A percentile compares a stretch with the other conserved stretches of the same genome.
Evolutionary conservation across 345 rosid genomes (phyloP).

Genomic region (Melaleuca quinquenervia): DNA sequence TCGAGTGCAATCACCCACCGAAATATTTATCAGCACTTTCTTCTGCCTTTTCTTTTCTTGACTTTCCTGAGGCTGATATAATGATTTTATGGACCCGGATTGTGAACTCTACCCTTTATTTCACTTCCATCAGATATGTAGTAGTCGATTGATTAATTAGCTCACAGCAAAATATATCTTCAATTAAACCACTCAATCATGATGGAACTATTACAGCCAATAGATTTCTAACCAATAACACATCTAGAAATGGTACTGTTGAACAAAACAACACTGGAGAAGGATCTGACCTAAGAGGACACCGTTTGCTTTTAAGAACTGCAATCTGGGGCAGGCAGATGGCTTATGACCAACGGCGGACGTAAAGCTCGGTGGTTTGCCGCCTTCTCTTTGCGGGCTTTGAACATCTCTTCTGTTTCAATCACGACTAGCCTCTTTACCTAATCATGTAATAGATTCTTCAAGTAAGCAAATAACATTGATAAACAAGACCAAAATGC

Average conservation of each 20-base stretch:
- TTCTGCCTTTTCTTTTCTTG: background rate
- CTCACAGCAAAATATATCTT: background rate
- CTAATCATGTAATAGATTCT: constrained; percentile 2
- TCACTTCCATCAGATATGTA: background rate
- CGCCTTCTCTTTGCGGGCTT: constrained; percentile 25
- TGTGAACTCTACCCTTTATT: background rate
- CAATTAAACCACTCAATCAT: background rate
- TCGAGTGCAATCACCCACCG: background rate
- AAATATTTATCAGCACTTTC: background rate
- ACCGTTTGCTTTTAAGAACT: background rate
- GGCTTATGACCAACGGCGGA: constrained; percentile 23
- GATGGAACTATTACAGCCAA: background rate
- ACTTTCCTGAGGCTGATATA: background rate
- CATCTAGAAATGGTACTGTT: background rate
- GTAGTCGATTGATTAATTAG: background rate
- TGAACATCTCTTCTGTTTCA: constrained; percentile 41
- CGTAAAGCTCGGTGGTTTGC: constrained; percentile 21
- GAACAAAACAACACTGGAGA: background rate
- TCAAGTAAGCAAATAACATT: background rate
- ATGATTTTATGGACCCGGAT: background rate
- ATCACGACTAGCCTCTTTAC: constrained; percentile 32
- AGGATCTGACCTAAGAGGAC: background rate
- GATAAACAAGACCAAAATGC: background rate
- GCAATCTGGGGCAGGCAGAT: constrained; percentile 2
- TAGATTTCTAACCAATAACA: background rate